These are phyloP conservation scores for Rhizopus sp. DNA, from an alignment of 371 early-diverging fungal species.

Conservation along the genomic window DNA sequence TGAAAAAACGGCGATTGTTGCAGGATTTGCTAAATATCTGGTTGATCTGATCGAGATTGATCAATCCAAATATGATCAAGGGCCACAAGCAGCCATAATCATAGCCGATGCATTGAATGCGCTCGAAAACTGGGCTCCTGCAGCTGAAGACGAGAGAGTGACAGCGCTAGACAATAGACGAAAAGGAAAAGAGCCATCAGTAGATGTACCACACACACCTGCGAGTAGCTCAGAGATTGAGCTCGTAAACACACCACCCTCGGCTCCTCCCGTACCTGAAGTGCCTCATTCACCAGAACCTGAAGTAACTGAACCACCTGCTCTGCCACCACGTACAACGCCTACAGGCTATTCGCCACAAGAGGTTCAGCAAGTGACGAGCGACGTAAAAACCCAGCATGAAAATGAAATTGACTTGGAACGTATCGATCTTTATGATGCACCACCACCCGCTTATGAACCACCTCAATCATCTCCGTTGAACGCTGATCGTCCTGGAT, in stretches of 20 bases:
- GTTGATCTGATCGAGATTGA: conserved; percentile 46
- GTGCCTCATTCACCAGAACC: not conserved
- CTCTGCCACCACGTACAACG: conserved; percentile 5
- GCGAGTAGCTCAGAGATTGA: not conserved
- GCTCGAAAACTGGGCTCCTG: conserved; percentile 42
- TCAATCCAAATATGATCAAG: conserved; percentile 39
- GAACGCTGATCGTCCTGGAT: conserved; percentile 11
- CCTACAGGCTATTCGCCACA: conserved; percentile 18
- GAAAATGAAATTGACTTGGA: conserved; percentile 29
- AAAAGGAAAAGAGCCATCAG: conserved; percentile 23
- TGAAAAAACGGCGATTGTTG: conserved; percentile 44
- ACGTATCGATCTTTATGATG: conserved; percentile 38
- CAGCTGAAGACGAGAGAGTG: conserved; percentile 40
- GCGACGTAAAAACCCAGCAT: conserved; percentile 24
- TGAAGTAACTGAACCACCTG: not conserved
- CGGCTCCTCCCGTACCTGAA: conserved; percentile 19
- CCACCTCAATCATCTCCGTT: conserved; percentile 13
- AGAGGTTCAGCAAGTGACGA: conserved; percentile 28
- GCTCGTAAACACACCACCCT: conserved; percentile 8
- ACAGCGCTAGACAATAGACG: conserved; percentile 14
- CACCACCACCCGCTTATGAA: conserved; percentile 44
- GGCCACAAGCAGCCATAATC: conserved; percentile 37
- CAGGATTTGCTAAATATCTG: conserved; percentile 54
- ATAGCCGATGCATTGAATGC: conserved; percentile 45
- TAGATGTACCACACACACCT: not conserved